These are phyloP conservation scores for Yamadazyma sp. DNA, from an alignment of 1,139 yeast genomes.

Conservation along the genomic window DNA sequence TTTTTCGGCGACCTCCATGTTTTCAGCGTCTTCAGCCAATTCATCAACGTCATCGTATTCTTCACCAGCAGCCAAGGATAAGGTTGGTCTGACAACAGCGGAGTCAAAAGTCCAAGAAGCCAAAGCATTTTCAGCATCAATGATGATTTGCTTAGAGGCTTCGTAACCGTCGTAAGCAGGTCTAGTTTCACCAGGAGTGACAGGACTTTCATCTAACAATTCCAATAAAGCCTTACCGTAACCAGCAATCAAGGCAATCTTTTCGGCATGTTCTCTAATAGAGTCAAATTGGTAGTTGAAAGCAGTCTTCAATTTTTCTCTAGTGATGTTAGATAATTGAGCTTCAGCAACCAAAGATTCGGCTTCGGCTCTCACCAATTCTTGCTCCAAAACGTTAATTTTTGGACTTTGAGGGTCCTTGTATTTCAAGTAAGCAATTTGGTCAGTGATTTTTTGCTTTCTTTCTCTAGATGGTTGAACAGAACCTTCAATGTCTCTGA, in stretches of 20 bases:
- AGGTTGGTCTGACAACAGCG: conserved; percentile 78
- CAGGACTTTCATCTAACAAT: conserved; percentile 80
- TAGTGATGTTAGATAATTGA: conserved; percentile 80
- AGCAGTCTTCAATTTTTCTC: conserved; percentile 85
- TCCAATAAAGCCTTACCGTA: conserved; percentile 85
- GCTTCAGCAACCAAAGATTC: conserved; percentile 90
- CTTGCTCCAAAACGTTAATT: conserved; percentile 80
- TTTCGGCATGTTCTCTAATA: conserved; percentile 78
- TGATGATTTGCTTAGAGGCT: conserved; percentile 82
- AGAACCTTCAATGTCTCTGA: conserved; percentile 82
- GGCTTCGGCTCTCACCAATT: conserved; percentile 87
- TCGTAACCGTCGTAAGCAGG: conserved; percentile 86
- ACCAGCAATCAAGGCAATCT: conserved; percentile 82
- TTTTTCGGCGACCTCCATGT: conserved; percentile 53
- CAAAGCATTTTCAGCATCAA: conserved; percentile 81
- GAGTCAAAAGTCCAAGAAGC: conserved; percentile 82
- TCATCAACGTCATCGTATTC: conserved; percentile 51
- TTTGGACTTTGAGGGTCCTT: conserved; percentile 85
- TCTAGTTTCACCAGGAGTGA: conserved; percentile 90
- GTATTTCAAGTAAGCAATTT: conserved; percentile 78
- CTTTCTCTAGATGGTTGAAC: conserved; percentile 88
- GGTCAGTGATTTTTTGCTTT: conserved; percentile 81
- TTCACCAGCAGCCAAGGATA: conserved; percentile 66
- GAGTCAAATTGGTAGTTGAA: conserved; percentile 84
- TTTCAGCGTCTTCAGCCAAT: conserved; percentile 53